Evolutionary conservation across 768 basidiomycete genomes (phyloP).

Genomic region (Gelatoporia subvermispora): DNA sequence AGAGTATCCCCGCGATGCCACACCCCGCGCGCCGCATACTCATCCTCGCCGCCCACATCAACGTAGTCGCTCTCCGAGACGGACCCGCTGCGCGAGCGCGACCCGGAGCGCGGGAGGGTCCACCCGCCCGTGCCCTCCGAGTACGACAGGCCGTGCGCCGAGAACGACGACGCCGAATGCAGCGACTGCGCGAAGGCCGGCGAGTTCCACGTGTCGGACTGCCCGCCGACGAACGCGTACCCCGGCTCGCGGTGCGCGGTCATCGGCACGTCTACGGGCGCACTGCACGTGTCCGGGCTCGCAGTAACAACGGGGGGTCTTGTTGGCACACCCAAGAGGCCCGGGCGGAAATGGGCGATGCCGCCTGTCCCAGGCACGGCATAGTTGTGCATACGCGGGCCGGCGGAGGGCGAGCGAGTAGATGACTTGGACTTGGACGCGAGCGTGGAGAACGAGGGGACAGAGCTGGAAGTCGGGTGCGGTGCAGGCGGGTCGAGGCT

Average conservation of each 20-base stretch:
- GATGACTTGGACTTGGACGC: too few species aligned
- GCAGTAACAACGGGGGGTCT: too few species aligned
- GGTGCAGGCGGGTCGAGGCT: slow-evolving; percentile 13
- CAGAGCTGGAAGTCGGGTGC: slow-evolving; percentile 45
- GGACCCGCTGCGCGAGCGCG: slow-evolving; percentile 30
- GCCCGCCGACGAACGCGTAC: too few species aligned
- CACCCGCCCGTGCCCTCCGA: too few species aligned
- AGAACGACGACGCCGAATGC: slow-evolving; percentile 12
- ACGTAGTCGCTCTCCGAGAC: slow-evolving; percentile 26
- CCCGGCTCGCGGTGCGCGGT: too few species aligned
- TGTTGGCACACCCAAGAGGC: slow-evolving; percentile 40
- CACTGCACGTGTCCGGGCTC: too few species aligned
- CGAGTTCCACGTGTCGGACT: slow-evolving; percentile 20
- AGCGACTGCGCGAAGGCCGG: slow-evolving; percentile 20
- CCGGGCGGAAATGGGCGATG: slow-evolving; percentile 63
- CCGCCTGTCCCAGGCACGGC: slow-evolving; percentile 38
- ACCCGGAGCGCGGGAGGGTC: slow-evolving; percentile 42
- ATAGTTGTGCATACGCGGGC: too few species aligned
- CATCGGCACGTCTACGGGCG: too few species aligned
- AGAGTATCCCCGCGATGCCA: too few species aligned
- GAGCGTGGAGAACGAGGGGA: slow-evolving; percentile 34
- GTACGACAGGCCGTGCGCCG: slow-evolving; percentile 15
- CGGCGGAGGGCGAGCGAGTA: too few species aligned
- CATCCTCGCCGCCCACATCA: slow-evolving; percentile 26
- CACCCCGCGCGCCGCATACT: slow-evolving; percentile 21